These are phyloP conservation scores for Lagenidium giganteum DNA, from an alignment of 352 stramenopile species.

Conservation along the genomic window DNA sequence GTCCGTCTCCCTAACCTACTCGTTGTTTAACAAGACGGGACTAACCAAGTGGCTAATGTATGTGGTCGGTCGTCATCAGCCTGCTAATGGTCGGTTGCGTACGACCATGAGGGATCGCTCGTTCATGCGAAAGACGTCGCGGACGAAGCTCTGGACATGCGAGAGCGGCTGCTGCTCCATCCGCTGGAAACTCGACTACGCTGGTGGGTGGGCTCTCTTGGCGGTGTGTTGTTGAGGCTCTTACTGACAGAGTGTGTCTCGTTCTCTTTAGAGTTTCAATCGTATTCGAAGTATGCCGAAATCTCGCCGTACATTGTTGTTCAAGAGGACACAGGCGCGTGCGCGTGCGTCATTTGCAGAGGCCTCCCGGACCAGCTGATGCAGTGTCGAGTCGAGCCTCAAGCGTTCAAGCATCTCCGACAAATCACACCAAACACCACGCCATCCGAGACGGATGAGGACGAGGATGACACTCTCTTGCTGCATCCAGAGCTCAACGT, in stretches of 20 bases:
- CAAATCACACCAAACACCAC: slow-evolving; percentile 7
- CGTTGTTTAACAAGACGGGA: too few relatives aligned
- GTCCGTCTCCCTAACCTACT: slow-evolving; percentile 1
- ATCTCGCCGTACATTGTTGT: slow-evolving; percentile 62
- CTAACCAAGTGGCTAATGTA: slow-evolving; percentile 10
- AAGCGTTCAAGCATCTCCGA: too few relatives aligned
- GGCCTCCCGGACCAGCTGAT: slow-evolving; percentile 25
- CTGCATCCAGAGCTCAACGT: too few relatives aligned
- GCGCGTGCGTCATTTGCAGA: slow-evolving; percentile 57
- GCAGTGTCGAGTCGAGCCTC: slow-evolving; percentile 19
- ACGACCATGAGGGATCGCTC: slow-evolving; percentile 8
- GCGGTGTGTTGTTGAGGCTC: slow-evolving; percentile 2
- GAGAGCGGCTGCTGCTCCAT: slow-evolving; percentile 62
- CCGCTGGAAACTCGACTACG: slow-evolving; percentile 73
- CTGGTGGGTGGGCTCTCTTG: slow-evolving; percentile 17
- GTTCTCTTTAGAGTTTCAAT: slow-evolving; percentile 40
- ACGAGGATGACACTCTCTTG: slow-evolving; percentile 13
- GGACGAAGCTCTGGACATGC: slow-evolving; percentile 53
- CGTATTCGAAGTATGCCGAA: slow-evolving; percentile 57
- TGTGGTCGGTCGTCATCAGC: too few relatives aligned
- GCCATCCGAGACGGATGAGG: slow-evolving; percentile 18
- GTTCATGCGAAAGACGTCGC: slow-evolving; percentile 10
- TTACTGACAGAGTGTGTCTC: neutral
- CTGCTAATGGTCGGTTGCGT: slow-evolving; percentile 1
- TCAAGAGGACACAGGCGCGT: slow-evolving; percentile 44